Conservation (phyloP, 306 rosid species). For the Acacia melanoxylon region DNA sequence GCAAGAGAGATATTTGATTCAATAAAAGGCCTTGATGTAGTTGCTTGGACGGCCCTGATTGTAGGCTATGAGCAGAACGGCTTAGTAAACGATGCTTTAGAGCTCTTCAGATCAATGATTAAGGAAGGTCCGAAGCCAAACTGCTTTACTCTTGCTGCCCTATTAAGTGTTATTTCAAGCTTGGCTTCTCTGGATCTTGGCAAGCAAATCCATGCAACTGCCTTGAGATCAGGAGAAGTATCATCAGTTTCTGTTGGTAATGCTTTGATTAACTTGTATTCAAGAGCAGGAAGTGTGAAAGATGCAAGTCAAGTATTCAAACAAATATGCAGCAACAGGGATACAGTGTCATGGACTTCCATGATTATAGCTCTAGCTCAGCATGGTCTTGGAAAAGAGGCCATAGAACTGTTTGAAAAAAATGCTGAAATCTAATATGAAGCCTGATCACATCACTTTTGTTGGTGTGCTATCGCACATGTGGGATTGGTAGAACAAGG, state of each 20-base stretch:
- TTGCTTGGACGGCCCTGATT: constrained; percentile 93
- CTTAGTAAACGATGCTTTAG: constrained; percentile 59
- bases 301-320: constrained; percentile 66
- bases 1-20: constrained; percentile 83
- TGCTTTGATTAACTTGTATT: constrained; percentile 81
- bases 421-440: constrained; percentile 62
- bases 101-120: constrained; percentile 69
- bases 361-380: constrained; percentile 87
- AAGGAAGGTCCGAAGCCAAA: constrained; percentile 76
- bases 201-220: constrained; percentile 76
- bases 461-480: constrained; percentile 85
- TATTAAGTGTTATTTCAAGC: constrained; percentile 70
- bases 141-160: constrained; percentile 69
- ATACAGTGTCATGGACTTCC: constrained; percentile 80
- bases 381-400: constrained; percentile 84
- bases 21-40: constrained; percentile 59
- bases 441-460: constrained; percentile 84
- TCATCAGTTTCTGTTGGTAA: constrained; percentile 76
- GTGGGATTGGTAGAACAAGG: constrained; percentile 79
- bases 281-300: constrained; percentile 75
- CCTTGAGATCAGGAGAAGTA: constrained; percentile 61
- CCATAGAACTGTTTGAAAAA: constrained; percentile 75
- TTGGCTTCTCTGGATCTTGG: constrained; percentile 78
- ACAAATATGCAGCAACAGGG: constrained; percentile 41
- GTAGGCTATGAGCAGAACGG: constrained; percentile 83